phyloP scores from a whole-genome alignment of 169 alveolate genomes.

The Plasmodium berghei region DNA sequence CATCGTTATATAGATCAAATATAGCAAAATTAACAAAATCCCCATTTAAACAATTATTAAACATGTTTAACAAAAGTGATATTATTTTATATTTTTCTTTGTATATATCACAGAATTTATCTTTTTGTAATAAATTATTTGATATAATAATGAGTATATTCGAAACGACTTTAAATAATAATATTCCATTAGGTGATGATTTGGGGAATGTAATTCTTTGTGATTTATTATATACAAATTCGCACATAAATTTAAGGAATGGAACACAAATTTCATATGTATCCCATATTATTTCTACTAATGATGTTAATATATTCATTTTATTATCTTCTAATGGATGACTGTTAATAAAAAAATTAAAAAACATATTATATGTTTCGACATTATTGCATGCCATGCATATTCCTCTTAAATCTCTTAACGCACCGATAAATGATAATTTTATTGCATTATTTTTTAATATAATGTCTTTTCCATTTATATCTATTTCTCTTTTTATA shows the following conservation, averaged over 20 bases:
- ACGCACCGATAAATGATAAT: slow-evolving; percentile 90
- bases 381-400: slow-evolving; percentile 85
- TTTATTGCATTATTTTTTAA: slow-evolving; percentile 83
- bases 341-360: slow-evolving; percentile 91
- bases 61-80: slow-evolving; percentile 89
- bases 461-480: slow-evolving; percentile 77
- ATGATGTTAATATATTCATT: slow-evolving; percentile 87
- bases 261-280: slow-evolving; percentile 93
- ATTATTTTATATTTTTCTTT: slow-evolving; percentile 93
- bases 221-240: slow-evolving; percentile 88
- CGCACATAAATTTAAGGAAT: slow-evolving; percentile 92
- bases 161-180: slow-evolving; percentile 91
- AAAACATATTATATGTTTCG: slow-evolving; percentile 91
- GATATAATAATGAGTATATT: slow-evolving; percentile 86
- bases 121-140: slow-evolving; percentile 82
- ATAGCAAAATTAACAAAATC: slow-evolving; percentile 94
- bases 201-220: slow-evolving; percentile 93
- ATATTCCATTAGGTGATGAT: slow-evolving; percentile 94
- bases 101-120: slow-evolving; percentile 88
- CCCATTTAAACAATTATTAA: slow-evolving; percentile 93
- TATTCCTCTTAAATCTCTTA: slow-evolving; percentile 93
- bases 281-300: slow-evolving; percentile 92
- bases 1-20: slow-evolving; percentile 94
- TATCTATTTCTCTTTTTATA: slow-evolving; percentile 81
- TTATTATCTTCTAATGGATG: slow-evolving; percentile 89